Base-by-base conservation (phyloP, 73 alveolate species). In the Paramecium bursaria region DNA sequence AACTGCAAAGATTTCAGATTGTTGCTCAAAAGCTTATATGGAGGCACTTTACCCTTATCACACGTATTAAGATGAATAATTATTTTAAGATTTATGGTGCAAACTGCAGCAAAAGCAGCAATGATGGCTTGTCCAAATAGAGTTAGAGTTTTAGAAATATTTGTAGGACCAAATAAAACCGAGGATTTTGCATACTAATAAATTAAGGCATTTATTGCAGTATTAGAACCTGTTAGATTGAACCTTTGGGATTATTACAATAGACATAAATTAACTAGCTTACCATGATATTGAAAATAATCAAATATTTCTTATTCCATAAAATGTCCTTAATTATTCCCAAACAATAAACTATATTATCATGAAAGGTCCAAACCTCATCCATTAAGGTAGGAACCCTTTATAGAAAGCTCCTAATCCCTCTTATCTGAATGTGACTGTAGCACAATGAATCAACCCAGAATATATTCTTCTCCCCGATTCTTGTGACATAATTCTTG, bases 371-470 rank as follows among this genome's bases (percentile, higher is more conserved):
- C 97, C 97, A 50, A 92, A 90, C 49, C 97, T 90, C 86, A 90
- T 74, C 97, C 97, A 92, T 50, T 92, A 86, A 13, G 97, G 97
- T 19, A 91, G 82, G 67, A 92, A 90, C 0, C 97, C 97, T 53
- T 92, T 92, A 82, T 92, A 92, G 26, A 92, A 87, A 4, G 91
- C 97, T 27, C 48, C 27, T n/a, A 80, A 1, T 33, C 97, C 97
- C 33, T 92, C 97, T 19, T 86, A 26, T 85, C 82, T 74, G 57
- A 87, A 75, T 4, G 92, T 90, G 33, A 85, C 87, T 0, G 57
- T 39, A 3, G 89, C 52, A 46, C 93, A 79, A 33, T 92, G 94
- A 21, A 51, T 35, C 17, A 90, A 42, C 15, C 95, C 95, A 22
- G 26, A 31, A 74, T 92, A 92, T 29, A 73, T 73, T 21, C 75